Evolutionary conservation across 2,329 filamentous ascomycete species (phyloP).

Genomic region (Scorias spongiosa): DNA sequence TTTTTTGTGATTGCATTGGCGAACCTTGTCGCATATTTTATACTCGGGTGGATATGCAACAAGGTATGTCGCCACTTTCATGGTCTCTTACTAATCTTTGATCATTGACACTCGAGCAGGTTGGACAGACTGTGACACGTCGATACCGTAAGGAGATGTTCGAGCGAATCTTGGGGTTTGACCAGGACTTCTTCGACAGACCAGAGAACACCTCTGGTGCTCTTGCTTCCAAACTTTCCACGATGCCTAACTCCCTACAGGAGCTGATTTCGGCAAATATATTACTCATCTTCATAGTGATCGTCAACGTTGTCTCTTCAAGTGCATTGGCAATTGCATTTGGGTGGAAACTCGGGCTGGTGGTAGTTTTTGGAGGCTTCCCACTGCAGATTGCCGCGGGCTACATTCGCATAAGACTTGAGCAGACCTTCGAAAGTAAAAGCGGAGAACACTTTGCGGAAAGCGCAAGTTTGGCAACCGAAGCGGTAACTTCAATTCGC

Average conservation of each 20-base stretch:
- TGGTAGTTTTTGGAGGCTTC: slow-evolving; percentile 45
- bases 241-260: slow-evolving; percentile 45
- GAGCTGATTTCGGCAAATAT: slow-evolving; percentile 50
- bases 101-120: not conserved
- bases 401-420: slow-evolving; percentile 38
- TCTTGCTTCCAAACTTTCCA: slow-evolving; percentile 40
- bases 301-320: slow-evolving; percentile 51
- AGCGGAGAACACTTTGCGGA: slow-evolving; percentile 53
- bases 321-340: slow-evolving; percentile 54
- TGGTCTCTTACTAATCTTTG: not conserved
- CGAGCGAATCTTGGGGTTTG: slow-evolving; percentile 42
- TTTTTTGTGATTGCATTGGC: slow-evolving; percentile 44
- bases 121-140: slow-evolving; percentile 32
- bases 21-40: slow-evolving; percentile 39
- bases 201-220: slow-evolving; percentile 46
- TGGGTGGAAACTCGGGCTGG: slow-evolving; percentile 62
- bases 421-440: slow-evolving; percentile 53
- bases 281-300: slow-evolving; percentile 42
- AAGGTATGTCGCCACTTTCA: slow-evolving; percentile 5
- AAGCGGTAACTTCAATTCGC: slow-evolving; percentile 58
- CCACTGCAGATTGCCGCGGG: slow-evolving; percentile 36
- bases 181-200: slow-evolving; percentile 45
- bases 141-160: slow-evolving; percentile 47
- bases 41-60: slow-evolving; percentile 25
- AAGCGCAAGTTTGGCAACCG: slow-evolving; percentile 59